Base-by-base conservation (phyloP, 345 rosid genomes). In the Triadica sebifera region DNA sequence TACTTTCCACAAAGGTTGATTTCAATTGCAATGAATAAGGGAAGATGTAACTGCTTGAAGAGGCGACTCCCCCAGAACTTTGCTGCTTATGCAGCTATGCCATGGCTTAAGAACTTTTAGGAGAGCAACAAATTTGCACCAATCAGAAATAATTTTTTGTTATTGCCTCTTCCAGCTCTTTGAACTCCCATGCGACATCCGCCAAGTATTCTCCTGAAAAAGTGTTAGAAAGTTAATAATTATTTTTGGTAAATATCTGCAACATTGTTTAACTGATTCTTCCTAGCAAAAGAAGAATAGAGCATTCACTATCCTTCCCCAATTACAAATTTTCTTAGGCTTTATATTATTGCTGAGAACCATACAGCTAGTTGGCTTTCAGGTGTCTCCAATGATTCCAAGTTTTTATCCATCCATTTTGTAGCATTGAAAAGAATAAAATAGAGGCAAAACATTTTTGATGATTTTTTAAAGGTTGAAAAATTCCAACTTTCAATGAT, bases 141-240 rank as follows among this genome's bases (percentile, higher is more conserved):
- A 59, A 50, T 79, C 81, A 92, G 68, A 93, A 86, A 81, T 91
- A 91, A 75, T 82, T 81, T 84, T 86, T 91, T 12, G 88, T 79
- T 52, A 93, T 89, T 46, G 92, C 91, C 69, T 88, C 97, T 83
- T 95, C 94, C 65, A 93, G 82, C 69, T 95, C 97, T 63, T 81
- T 82, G 87, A 91, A 93, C 17, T 93, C 94, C 97, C 99, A 90
- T 11, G 96, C 93, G 76, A 90, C 92, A 57, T 91, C 89, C 20
- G 89, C 97, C 25, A 85, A 85, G 78, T 91, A 95, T 82, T 88
- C 87, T 69, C 98, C 99, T 95, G 80, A 38, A 8, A 43, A 43
- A 43, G 47, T 43, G 12, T 50, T 25, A 12, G 34, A 29, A 29
- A 37, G 17, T 52, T 52, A 6, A 16, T 15, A 52, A 52, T 19